Conservation (phyloP, 441 rosid species). For the Brassica balearica region DNA sequence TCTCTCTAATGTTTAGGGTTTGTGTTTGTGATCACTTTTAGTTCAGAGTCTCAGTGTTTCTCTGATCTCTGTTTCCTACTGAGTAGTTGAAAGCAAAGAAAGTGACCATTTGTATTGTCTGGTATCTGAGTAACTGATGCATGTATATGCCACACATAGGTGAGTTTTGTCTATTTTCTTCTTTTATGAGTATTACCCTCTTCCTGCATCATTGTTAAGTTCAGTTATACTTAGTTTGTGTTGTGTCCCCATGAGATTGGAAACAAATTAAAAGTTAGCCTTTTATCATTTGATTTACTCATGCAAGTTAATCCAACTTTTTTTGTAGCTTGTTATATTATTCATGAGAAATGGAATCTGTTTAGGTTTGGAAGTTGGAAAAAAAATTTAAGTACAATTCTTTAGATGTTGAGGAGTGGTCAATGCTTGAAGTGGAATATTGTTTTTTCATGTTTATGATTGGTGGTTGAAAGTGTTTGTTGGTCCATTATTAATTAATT, state of each 20-base stretch:
- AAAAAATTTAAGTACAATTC: slow-evolving; percentile 6
- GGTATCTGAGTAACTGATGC: slow-evolving; percentile 12
- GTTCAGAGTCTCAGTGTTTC: neutral
- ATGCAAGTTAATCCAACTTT: slow-evolving; percentile 14
- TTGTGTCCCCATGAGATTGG: too few relatives aligned
- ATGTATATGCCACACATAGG: slow-evolving; percentile 4
- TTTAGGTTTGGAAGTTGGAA: slow-evolving; percentile 7
- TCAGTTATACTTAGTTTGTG: neutral
- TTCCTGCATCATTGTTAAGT: slow-evolving; percentile 8
- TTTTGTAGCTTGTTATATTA: neutral
- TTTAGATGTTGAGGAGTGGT: neutral
- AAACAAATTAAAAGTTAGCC: neutral
- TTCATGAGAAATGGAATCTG: neutral
- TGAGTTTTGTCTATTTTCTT: slow-evolving; percentile 15
- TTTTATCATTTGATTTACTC: slow-evolving; percentile 8
- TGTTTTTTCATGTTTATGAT: slow-evolving; percentile 3
- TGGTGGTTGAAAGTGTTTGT: slow-evolving; percentile 1
- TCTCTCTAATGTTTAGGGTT: slow-evolving; percentile 11
- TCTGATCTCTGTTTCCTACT: slow-evolving; percentile 9
- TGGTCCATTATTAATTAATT: neutral
- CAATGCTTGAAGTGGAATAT: neutral
- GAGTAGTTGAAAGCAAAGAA: neutral
- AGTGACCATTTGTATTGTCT: slow-evolving; percentile 9
- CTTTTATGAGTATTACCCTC: neutral
- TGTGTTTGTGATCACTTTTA: too few relatives aligned